Percentiles rank a stretch among this genome's conserved stretches.
phyloP scores from a whole-genome alignment of 2,329 filamentous ascomycete species.

The Penicillium sp. region DNA sequence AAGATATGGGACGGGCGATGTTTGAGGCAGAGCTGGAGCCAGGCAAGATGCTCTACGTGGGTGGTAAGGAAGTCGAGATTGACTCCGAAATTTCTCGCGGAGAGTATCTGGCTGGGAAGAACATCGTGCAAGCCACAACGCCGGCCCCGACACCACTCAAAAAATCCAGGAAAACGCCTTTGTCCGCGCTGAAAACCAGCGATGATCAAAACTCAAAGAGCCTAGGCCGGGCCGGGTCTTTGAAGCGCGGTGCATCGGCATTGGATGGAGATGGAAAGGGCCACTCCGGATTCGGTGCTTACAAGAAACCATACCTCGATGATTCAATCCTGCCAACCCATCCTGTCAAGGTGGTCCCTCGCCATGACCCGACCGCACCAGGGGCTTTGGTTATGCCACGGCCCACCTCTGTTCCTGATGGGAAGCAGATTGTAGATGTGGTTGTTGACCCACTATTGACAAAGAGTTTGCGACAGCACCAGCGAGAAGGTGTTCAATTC shows the following conservation, averaged over 20 bases:
- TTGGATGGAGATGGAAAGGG: conserved; percentile 35
- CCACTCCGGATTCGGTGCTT: conserved; percentile 49
- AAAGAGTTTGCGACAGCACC: conserved; percentile 65
- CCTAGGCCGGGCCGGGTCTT: conserved; percentile 9
- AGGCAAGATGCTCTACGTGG: conserved; percentile 61
- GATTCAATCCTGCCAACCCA: conserved; percentile 50
- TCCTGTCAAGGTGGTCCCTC: conserved; percentile 55
- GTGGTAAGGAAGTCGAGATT: conserved; percentile 68
- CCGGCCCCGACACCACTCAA: conserved; percentile 17
- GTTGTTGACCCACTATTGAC: conserved; percentile 67
- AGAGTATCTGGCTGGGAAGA: conserved; percentile 52
- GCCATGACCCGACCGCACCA: conserved; percentile 61
- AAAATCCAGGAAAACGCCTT: conserved; percentile 19
- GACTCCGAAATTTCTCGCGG: conserved; percentile 60
- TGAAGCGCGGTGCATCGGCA: conserved; percentile 12
- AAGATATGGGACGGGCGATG: conserved; percentile 60
- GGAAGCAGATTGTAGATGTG: conserved; percentile 68
- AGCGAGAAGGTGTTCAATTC: conserved; percentile 68
- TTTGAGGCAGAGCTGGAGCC: conserved; percentile 58
- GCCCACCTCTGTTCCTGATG: conserved; percentile 55
- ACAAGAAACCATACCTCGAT: conserved; percentile 62
- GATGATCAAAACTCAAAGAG: conserved; percentile 7
- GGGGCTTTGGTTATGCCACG: conserved; percentile 68
- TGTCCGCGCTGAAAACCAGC: conserved; percentile 15
- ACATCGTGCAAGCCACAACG: conserved; percentile 27